Evolutionary conservation across 495 filamentous ascomycete species (phyloP).

Genomic region (Annulohypoxylon nitens): DNA sequence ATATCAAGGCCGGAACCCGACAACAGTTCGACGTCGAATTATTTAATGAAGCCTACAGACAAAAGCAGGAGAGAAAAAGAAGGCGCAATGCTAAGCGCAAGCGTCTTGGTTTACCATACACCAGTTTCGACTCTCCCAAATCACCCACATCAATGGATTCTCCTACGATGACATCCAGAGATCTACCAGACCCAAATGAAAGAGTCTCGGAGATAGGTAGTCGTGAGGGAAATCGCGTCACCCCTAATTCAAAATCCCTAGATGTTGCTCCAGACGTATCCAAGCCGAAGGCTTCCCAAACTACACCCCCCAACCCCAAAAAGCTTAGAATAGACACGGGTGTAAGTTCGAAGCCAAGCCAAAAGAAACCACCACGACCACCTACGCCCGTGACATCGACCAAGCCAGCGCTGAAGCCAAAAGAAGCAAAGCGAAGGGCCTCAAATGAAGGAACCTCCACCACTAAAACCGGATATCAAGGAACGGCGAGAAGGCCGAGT

Average conservation of each 20-base stretch:
- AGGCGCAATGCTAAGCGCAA: constrained; percentile 63
- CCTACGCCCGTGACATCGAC: constrained; percentile 6
- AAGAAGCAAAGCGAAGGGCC: constrained; percentile 8
- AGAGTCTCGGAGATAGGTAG: constrained; percentile 20
- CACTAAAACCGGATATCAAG: constrained; percentile 50
- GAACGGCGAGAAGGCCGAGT: constrained; percentile 47
- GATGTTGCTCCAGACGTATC: constrained; percentile 16
- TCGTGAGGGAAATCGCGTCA: not conserved
- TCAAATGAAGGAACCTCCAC: constrained; percentile 15
- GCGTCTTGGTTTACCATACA: constrained; percentile 52
- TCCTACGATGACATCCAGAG: not conserved
- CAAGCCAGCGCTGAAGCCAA: constrained; percentile 10
- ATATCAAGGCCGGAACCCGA: constrained; percentile 57
- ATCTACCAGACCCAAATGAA: constrained; percentile 9
- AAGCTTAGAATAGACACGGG: constrained; percentile 3
- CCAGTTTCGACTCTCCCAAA: constrained; percentile 33
- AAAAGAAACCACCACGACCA: constrained; percentile 17
- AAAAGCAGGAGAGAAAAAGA: constrained; percentile 55
- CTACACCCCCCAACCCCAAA: not conserved
- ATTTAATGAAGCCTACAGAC: constrained; percentile 56
- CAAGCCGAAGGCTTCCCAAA: constrained; percentile 24
- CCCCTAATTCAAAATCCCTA: not conserved
- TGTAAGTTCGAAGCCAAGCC: constrained; percentile 5
- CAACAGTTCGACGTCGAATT: constrained; percentile 63
- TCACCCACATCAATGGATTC: constrained; percentile 13